Conservation (phyloP, 2,329 filamentous ascomycete species). For the Hyphodiscus sp. region DNA sequence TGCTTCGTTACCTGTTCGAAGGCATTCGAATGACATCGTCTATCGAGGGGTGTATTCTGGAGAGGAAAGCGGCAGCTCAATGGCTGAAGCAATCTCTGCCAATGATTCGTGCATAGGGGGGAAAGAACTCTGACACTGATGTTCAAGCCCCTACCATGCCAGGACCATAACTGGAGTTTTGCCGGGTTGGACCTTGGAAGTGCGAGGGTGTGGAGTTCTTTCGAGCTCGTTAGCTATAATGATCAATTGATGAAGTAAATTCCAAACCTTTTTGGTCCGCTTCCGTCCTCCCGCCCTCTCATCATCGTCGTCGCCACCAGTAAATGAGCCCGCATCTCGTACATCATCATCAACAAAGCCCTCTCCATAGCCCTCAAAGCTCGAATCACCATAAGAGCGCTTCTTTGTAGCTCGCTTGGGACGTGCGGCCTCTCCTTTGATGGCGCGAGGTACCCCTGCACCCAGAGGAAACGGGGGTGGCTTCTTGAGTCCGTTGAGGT, state of each 20-base stretch:
- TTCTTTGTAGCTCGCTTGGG: slow-evolving; percentile 65
- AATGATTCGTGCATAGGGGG: neutral
- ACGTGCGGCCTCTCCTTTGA: slow-evolving; percentile 34
- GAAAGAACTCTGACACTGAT: slow-evolving; percentile 2
- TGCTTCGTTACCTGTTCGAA: slow-evolving; percentile 1
- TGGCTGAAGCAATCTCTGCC: neutral
- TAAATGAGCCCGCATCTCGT: slow-evolving; percentile 60
- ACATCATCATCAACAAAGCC: slow-evolving; percentile 63
- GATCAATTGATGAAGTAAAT: slow-evolving; percentile 13
- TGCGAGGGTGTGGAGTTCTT: slow-evolving; percentile 22
- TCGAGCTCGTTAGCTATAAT: slow-evolving; percentile 20
- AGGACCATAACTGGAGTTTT: slow-evolving; percentile 43
- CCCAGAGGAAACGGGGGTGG: slow-evolving; percentile 10
- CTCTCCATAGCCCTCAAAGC: slow-evolving; percentile 69
- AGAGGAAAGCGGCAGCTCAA: neutral
- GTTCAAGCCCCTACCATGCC: slow-evolving; percentile 50
- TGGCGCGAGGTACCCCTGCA: slow-evolving; percentile 2
- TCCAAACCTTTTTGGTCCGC: slow-evolving; percentile 57
- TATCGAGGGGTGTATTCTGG: slow-evolving; percentile 1
- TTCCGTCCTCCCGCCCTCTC: slow-evolving; percentile 49
- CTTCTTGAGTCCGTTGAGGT: slow-evolving; percentile 13
- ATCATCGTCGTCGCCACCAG: slow-evolving; percentile 65
- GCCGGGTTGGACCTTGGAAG: slow-evolving; percentile 24
- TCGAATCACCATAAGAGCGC: slow-evolving; percentile 67
- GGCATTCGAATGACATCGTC: slow-evolving; percentile 1